Evolutionary conservation across 495 filamentous ascomycete genomes (phyloP).

Genomic region (Filosporella fistucella): DNA sequence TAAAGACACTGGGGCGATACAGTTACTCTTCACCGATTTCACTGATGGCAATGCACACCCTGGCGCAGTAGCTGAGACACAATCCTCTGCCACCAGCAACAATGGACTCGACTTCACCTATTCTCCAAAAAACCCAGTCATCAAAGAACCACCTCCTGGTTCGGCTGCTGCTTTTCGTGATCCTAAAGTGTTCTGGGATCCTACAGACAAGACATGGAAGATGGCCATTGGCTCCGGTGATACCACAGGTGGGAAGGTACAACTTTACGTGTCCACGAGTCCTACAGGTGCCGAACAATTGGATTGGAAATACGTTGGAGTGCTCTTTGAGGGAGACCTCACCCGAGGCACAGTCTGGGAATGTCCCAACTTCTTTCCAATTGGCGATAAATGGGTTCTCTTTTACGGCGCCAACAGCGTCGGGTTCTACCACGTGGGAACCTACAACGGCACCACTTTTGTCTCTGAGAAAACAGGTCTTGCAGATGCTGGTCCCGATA

Average conservation of each 20-base stretch:
- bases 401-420: slow-evolving; percentile 14
- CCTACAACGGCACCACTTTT: slow-evolving; percentile 34
- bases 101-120: slow-evolving; percentile 14
- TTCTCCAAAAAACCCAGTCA: slow-evolving; percentile 21
- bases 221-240: slow-evolving; percentile 18
- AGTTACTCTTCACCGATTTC: slow-evolving; percentile 14
- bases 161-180: slow-evolving; percentile 19
- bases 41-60: slow-evolving; percentile 8
- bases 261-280: slow-evolving; percentile 9
- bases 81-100: slow-evolving; percentile 6
- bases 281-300: slow-evolving; percentile 9
- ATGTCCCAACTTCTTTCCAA: slow-evolving; percentile 28
- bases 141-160: slow-evolving; percentile 17
- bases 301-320: slow-evolving; percentile 16
- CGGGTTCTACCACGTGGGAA: slow-evolving; percentile 30
- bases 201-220: slow-evolving; percentile 15
- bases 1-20: slow-evolving; percentile 5
- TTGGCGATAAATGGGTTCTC: slow-evolving; percentile 25
- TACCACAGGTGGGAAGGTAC: slow-evolving; percentile 13
- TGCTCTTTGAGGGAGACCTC: slow-evolving; percentile 12
- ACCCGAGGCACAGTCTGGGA: slow-evolving; percentile 23
- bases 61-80: background rate
- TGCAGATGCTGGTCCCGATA: slow-evolving; percentile 17
- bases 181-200: slow-evolving; percentile 20
- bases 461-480: slow-evolving; percentile 22